Evolutionary conservation across 139 green algal species (phyloP), one percentile per base, ranked within the genome.

Genomic region (Chlamydomonas schloesseri): DNA sequence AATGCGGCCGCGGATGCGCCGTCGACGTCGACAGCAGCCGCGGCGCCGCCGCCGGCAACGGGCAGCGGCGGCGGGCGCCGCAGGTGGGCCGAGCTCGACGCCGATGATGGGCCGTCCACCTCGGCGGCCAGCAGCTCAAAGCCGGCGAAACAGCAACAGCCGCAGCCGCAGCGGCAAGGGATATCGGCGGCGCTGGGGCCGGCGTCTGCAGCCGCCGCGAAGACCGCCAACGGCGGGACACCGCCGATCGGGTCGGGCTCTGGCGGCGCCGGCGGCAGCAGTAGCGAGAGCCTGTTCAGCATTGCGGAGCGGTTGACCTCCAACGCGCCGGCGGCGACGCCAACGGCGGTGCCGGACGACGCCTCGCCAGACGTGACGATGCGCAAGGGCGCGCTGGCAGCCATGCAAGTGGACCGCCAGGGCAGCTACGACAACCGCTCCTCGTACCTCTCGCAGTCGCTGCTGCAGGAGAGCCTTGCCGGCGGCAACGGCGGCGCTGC

Each of bases 281-380:
- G 81, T 69, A 36, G 55, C 29, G 81, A 87, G 57, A 80, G 69
- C 34, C 36, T 87, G 69, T 87, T 65, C 69, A 71, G 9, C 53
- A 55, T 78, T 2, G 81, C 81, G 34, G 81, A 87, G 81, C 81
- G 81, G 14, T 11, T 77, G 21, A 77, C 79, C 9, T 62, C 55
- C 8, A 67, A 31, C 60, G 8, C 24, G 33, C 37, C 47, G 47
- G 36, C 65, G 18, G 20, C 65, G 29, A 3, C 64, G 77, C 55
- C 29, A 20, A 82, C 17, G 42, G 29, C 29, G 17, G 70, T 21
- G 36, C 29, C 26, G 17, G 46, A 18, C 23, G 65, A 75, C 46
- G 69, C 21, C 46, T 84, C 78, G 2, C 78, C 64, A 1, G 78
- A 73, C 0, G 36, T 87, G 3, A 87, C 81, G 18, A 31, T 87